phyloP scores from a whole-genome alignment of 495 filamentous ascomycete genomes.

The Recurvomyces mirabilis region DNA sequence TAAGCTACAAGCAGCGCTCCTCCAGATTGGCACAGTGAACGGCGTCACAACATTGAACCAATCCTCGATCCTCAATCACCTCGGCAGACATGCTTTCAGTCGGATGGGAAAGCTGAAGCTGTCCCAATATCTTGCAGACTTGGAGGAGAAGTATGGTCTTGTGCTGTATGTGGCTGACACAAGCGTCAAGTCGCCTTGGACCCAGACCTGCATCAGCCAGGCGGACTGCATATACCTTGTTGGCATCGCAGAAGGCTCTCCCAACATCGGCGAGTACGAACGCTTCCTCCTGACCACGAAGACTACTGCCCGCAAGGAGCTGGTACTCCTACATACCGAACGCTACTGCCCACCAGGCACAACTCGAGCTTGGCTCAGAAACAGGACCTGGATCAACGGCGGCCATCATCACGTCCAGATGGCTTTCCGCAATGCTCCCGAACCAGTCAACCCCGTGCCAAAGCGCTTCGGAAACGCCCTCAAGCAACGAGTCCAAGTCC shows the following conservation, averaged over 20 bases:
- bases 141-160: constrained; percentile 94
- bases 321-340: constrained; percentile 87
- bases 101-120: constrained; percentile 95
- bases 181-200: constrained; percentile 92
- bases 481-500: constrained; percentile 83
- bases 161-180: constrained; percentile 97
- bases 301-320: constrained; percentile 86
- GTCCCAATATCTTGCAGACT: constrained; percentile 87
- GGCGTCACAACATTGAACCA: constrained; percentile 91
- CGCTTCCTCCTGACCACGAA: constrained; percentile 92
- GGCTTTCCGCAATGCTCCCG: constrained; percentile 67
- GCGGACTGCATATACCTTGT: constrained; percentile 92
- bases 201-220: constrained; percentile 92
- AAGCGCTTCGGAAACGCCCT: constrained; percentile 74
- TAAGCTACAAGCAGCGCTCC: constrained; percentile 73
- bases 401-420: constrained; percentile 97
- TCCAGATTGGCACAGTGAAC: constrained; percentile 76
- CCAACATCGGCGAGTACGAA: constrained; percentile 89
- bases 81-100: constrained; percentile 91
- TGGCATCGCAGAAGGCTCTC: constrained; percentile 79
- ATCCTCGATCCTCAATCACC: constrained; percentile 81
- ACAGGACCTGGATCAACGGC: constrained; percentile 96
- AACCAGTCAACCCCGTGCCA: constrained; percentile 63
- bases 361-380: constrained; percentile 81
- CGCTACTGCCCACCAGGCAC: constrained; percentile 75